Conservation (phyloP, 2,329 filamentous ascomycete genomes). For the Phyllosticta citribraziliensis region DNA sequence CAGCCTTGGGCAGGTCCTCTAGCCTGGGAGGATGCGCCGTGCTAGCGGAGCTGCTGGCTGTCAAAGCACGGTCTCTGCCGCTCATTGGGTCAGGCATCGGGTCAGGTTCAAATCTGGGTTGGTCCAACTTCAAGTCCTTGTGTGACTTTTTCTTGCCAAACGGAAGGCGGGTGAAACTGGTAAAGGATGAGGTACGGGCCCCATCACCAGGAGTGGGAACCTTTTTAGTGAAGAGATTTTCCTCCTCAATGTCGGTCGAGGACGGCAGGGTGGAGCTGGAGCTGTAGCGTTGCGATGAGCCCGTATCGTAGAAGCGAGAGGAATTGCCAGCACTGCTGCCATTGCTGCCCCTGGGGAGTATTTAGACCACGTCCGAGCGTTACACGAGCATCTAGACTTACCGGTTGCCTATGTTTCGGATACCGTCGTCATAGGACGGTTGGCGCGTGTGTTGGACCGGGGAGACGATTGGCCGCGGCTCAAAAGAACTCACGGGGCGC, state of each 20-base stretch:
- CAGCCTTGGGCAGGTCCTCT: slow-evolving; percentile 21
- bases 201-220: neutral
- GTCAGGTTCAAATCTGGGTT: neutral
- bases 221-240: slow-evolving; percentile 16
- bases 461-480: neutral
- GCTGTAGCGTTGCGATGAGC: slow-evolving; percentile 20
- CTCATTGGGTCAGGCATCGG: neutral
- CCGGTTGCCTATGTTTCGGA: slow-evolving; percentile 14
- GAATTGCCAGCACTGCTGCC: slow-evolving; percentile 31
- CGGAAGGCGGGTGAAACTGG: slow-evolving; percentile 6
- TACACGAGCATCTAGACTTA: slow-evolving; percentile 15
- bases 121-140: slow-evolving; percentile 1
- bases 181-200: slow-evolving; percentile 9
- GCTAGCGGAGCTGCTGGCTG: slow-evolving; percentile 39
- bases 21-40: slow-evolving; percentile 32
- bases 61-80: slow-evolving; percentile 30
- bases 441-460: slow-evolving; percentile 1
- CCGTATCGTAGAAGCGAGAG: slow-evolving; percentile 25
- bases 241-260: slow-evolving; percentile 27
- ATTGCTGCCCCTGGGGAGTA: slow-evolving; percentile 26
- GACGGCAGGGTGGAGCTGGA: slow-evolving; percentile 31
- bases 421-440: slow-evolving; percentile 15
- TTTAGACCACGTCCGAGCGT: slow-evolving; percentile 1
- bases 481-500: slow-evolving; percentile 8
- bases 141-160: slow-evolving; percentile 7